Conservation (phyloP, 75 land plant species). For the Pinus tabuliformis region DNA sequence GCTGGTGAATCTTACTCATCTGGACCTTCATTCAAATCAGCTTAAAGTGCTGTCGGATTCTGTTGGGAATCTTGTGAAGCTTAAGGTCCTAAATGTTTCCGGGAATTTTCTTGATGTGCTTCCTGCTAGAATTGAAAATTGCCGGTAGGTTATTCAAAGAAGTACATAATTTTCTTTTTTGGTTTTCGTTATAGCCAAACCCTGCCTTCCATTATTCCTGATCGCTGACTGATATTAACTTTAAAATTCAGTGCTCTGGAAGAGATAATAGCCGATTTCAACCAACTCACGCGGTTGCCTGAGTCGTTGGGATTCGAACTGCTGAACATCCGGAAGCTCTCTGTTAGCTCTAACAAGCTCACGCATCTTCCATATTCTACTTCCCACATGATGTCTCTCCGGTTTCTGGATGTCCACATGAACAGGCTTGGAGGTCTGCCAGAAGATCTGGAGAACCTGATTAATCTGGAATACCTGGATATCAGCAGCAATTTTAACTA, state of each 20-base stretch:
- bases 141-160: conserved; percentile 41
- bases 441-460: conserved; percentile 69
- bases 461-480: conserved; percentile 56
- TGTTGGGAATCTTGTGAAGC: conserved; percentile 58
- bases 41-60: conserved; percentile 55
- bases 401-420: conserved; percentile 68
- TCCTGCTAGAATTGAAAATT: conserved; percentile 70
- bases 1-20: conserved; percentile 42
- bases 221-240: neutral
- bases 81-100: conserved; percentile 57
- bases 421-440: conserved; percentile 74
- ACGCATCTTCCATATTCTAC: conserved; percentile 59
- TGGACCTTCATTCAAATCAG: conserved; percentile 67
- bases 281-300: neutral
- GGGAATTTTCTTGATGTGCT: conserved; percentile 63
- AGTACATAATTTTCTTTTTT: neutral
- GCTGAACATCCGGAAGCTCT: conserved; percentile 48
- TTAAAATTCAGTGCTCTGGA: neutral
- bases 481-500: conserved; percentile 71
- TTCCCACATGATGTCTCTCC: conserved; percentile 59
- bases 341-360: conserved; percentile 76
- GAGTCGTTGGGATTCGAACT: conserved; percentile 7
- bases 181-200: neutral
- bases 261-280: conserved; percentile 6
- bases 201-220: neutral